Base-by-base conservation (phyloP, 176 grass and related monocot species). In the Oryza brachyantha region DNA sequence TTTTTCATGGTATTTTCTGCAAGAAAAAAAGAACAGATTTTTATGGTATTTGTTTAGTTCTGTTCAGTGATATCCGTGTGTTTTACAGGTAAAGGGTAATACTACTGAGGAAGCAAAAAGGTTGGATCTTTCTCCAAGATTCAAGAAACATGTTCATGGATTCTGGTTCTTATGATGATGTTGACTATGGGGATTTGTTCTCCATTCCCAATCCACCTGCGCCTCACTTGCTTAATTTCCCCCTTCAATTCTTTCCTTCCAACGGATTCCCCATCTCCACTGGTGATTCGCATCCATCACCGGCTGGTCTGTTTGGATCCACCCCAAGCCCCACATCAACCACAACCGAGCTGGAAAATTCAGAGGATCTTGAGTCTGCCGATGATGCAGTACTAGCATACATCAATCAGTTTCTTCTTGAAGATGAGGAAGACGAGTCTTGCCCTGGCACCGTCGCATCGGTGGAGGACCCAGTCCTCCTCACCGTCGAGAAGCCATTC, bases 331-430 rank as follows among this genome's bases (percentile, higher is more conserved):
- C 79, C 29, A 22, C 37, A 57, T 87, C 85, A 0, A 87, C 73
- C 35, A 78, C 85, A 13, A 66, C 79, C 1, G 85, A 87, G 17
- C 17, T 45, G 9, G 79, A 72, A 38, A 83, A 42, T 68, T 13
- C 67, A 0, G 85, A 87, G 79, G 79, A 83, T 0, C 16, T 55
- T 3, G 77, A 84, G 52, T 13, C 72, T 5, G 37, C 70, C 1
- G 79, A 87, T 34, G 85, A 87, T 72, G 74, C 79, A 7, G 74
- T 87, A 36, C 85, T 87, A 32, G 85, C 85, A 27, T 87, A 87
- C 67, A 87, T 87, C 79, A 87, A 87, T 10, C 85, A 83, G 74
- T 87, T 87, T 67, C 79, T 87, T 3, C 85, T 87, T 35, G 79
- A 77, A 35, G 85, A 82, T 5, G 85, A 86, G 3, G 78, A 87